These are phyloP conservation scores for Phellopilus nigrolimitatus DNA, from an alignment of 1,284 basidiomycete species.

Conservation along the genomic window DNA sequence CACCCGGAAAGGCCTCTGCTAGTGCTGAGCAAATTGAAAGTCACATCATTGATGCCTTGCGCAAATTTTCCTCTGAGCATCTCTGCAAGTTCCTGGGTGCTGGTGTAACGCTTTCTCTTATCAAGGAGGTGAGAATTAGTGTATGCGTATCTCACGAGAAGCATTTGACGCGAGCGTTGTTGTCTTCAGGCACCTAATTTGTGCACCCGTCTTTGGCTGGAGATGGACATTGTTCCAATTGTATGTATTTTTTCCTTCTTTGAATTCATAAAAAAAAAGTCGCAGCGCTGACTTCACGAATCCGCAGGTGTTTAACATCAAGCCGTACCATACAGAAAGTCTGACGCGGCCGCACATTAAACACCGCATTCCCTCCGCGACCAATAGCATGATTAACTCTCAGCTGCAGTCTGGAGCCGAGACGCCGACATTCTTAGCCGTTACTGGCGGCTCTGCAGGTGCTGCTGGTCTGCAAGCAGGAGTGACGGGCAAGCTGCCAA, in stretches of 20 bases:
- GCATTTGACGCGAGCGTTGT: background rate
- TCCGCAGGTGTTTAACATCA: constrained; percentile 63
- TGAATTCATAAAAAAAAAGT: too few species aligned
- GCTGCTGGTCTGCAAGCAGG: constrained; percentile 39
- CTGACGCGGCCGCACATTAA: constrained; percentile 69
- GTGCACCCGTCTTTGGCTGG: constrained; percentile 73
- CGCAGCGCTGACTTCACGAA: background rate
- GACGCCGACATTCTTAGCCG: constrained; percentile 64
- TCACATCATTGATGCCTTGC: constrained; percentile 54
- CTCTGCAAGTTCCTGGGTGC: constrained; percentile 78
- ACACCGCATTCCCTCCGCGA: constrained; percentile 72
- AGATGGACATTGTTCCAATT: constrained; percentile 71
- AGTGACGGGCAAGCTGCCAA: constrained; percentile 56
- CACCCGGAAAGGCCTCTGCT: constrained; percentile 37
- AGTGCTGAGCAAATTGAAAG: constrained; percentile 47
- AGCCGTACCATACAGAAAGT: constrained; percentile 73
- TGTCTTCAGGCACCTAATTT: constrained; percentile 58
- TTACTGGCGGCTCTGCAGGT: constrained; percentile 35
- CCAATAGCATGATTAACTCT: constrained; percentile 42
- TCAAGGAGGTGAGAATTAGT: constrained; percentile 27
- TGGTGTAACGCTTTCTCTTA: constrained; percentile 45
- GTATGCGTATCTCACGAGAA: background rate
- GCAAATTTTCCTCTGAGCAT: constrained; percentile 67
- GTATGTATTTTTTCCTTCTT: constrained; percentile 25
- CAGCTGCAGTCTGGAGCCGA: constrained; percentile 69